Evolutionary conservation across 1,284 basidiomycete species (phyloP).

Genomic region (Peniophora sp.): DNA sequence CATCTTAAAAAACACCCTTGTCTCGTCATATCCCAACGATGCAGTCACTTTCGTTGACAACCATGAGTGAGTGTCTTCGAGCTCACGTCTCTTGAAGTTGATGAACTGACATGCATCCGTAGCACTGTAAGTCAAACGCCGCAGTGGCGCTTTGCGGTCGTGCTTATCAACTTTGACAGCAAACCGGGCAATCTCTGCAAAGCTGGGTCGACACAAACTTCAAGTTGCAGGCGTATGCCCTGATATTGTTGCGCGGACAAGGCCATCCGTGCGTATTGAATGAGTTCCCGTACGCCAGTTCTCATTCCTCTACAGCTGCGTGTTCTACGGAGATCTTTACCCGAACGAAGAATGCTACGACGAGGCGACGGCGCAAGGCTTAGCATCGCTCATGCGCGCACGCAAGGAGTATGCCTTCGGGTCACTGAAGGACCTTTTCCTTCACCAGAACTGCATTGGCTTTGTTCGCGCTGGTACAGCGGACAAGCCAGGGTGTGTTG

Average conservation of each 20-base stretch:
- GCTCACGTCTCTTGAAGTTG: neutral
- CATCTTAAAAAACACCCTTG: conserved; percentile 52
- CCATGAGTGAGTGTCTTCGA: conserved; percentile 52
- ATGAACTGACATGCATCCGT: neutral
- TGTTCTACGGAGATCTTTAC: conserved; percentile 90
- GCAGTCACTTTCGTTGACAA: conserved; percentile 81
- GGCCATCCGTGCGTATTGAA: conserved; percentile 73
- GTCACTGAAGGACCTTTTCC: conserved; percentile 47
- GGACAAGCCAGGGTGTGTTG: conserved; percentile 48
- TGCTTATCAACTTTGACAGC: conserved; percentile 37
- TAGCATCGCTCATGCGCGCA: conserved; percentile 46
- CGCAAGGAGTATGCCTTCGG: conserved; percentile 65
- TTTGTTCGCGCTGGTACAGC: conserved; percentile 58
- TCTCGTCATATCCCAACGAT: conserved; percentile 52
- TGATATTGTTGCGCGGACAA: conserved; percentile 75
- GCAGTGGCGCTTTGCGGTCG: too few species aligned
- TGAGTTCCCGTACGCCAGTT: neutral
- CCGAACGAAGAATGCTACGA: conserved; percentile 62
- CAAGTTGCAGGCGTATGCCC: conserved; percentile 77
- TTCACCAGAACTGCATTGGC: conserved; percentile 57
- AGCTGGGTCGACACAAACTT: conserved; percentile 70
- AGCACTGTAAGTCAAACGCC: conserved; percentile 42
- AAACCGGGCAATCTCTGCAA: conserved; percentile 64
- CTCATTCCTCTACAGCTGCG: conserved; percentile 44
- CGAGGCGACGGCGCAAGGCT: conserved; percentile 36